Evolutionary conservation across 306 rosid genomes (phyloP), one percentile per base, ranked within the genome.

Genomic region (Pachyrhizus erosus): DNA sequence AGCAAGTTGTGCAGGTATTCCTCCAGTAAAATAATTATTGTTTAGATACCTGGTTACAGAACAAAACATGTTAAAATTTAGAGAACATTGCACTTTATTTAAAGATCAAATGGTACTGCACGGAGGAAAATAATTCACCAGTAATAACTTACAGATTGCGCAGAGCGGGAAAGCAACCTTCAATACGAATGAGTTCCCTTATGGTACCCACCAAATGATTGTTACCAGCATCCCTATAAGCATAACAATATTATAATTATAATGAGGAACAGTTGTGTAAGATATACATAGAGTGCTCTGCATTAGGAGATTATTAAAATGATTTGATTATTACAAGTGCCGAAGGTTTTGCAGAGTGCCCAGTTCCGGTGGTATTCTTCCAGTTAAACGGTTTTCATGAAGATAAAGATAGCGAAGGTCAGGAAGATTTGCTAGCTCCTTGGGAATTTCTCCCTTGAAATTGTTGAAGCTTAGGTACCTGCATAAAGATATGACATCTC

Each of bases 121-220:
- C 9, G 13, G 65, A 70, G 43, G 64, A 65, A 70, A 31, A 54
- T 29, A 77, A 55, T 34, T 80, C 75, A 76, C 31, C 46, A 58
- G 57, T 42, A 23, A 43, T 77, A 83, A 91, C 98, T 69, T 84
- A 96, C 99, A 96, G 87, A 86, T 96, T 93, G 83, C 98, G 97
- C 77, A 96, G 91, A 14, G 97, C 88, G 2, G 97, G 98, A 88
- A 93, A 96, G 88, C 98, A 93, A 48, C 97, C 99, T 81, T 93
- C 99, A 80, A 96, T 57, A 26, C 98, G 99, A 58, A 94, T 96
- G 79, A 96, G 98, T 85, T 96, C 99, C 88, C 98, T 87, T 75
- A 96, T 89, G 61, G 99, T 96, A 75, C 99, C 99, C 69, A 96
- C 98, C 93, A 96, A 87, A 86, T 96, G 99, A 91, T 96, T 96